Evolutionary conservation across 192 early-diverging fungal species (phyloP).

Genomic region (Podila horticola): DNA sequence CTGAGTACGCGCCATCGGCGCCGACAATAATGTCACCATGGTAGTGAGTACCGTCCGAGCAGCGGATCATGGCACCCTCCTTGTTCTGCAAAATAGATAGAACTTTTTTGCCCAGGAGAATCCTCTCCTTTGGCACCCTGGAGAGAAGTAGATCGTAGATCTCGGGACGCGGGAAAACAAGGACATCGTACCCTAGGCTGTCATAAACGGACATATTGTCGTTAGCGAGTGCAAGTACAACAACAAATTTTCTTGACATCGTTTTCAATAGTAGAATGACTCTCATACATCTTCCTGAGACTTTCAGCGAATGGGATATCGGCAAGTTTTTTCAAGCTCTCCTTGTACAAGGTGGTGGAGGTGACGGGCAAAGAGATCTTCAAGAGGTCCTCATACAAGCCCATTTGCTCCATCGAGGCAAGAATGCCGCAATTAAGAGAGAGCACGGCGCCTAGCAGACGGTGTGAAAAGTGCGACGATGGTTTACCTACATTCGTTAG

Average conservation of each 20-base stretch:
- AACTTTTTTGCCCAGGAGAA: slow-evolving; percentile 11
- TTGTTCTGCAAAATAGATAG: slow-evolving; percentile 3
- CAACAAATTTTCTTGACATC: no score
- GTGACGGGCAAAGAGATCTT: background rate
- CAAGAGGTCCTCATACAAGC: background rate
- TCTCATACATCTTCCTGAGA: background rate
- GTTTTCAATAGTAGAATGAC: no score
- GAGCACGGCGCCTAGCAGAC: background rate
- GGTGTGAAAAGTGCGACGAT: no score
- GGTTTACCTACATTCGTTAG: no score
- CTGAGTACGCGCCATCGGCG: slow-evolving; percentile 12
- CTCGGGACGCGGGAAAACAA: background rate
- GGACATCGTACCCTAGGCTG: background rate
- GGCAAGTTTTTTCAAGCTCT: background rate
- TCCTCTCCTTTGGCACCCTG: background rate
- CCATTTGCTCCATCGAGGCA: background rate
- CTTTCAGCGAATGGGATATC: background rate
- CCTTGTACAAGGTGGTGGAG: background rate
- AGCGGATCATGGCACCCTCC: slow-evolving; percentile 16
- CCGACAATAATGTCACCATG: slow-evolving; percentile 14
- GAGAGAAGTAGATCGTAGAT: slow-evolving; percentile 1
- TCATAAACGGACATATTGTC: background rate
- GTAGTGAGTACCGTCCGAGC: slow-evolving; percentile 5
- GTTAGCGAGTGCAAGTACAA: background rate
- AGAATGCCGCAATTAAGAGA: background rate